A percentile compares a stretch with the other conserved stretches of the same genome.
Conservation (phyloP, 345 rosid genomes). For the Firmiana major region DNA sequence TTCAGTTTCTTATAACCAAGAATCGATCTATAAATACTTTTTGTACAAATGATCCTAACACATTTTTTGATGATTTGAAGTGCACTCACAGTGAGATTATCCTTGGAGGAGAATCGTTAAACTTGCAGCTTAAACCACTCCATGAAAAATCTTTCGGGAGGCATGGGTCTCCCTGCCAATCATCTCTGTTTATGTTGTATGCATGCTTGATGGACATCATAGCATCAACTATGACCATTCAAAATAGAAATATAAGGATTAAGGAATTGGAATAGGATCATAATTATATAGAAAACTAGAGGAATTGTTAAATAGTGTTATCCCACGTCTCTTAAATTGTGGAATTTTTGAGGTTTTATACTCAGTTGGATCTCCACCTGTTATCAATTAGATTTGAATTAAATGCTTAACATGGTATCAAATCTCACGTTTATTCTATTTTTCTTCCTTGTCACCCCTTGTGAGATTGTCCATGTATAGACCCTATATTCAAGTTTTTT, state of each 20-base stretch:
- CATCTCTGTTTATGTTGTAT: slow-evolving; percentile 10
- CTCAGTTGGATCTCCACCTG: not conserved
- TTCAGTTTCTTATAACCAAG: not conserved
- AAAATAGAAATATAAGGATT: not conserved
- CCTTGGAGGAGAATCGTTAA: slow-evolving; percentile 23
- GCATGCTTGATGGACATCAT: slow-evolving; percentile 9
- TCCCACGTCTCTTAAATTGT: no score
- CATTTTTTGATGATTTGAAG: not conserved
- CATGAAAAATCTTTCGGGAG: slow-evolving; percentile 12
- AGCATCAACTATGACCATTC: slow-evolving; percentile 10
- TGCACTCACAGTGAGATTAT: slow-evolving; percentile 34
- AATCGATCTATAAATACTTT: not conserved
- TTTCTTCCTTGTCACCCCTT: no score
- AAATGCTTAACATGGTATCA: not conserved
- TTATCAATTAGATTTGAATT: no score
- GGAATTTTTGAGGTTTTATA: not conserved
- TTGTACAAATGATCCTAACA: not conserved
- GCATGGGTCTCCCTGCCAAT: slow-evolving; percentile 40
- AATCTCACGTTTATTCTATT: not conserved
- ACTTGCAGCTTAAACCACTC: slow-evolving; percentile 26
- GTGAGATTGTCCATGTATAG: no score
- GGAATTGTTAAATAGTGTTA: not conserved
- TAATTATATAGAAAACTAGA: not conserved
- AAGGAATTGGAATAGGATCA: not conserved
- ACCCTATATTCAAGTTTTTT: no score